Percentiles rank a stretch among this genome's conserved stretches.
These are phyloP conservation scores for Microbotryum lychnidis-dioicae DNA, from an alignment of 1,284 basidiomycete species.

Conservation along the genomic window DNA sequence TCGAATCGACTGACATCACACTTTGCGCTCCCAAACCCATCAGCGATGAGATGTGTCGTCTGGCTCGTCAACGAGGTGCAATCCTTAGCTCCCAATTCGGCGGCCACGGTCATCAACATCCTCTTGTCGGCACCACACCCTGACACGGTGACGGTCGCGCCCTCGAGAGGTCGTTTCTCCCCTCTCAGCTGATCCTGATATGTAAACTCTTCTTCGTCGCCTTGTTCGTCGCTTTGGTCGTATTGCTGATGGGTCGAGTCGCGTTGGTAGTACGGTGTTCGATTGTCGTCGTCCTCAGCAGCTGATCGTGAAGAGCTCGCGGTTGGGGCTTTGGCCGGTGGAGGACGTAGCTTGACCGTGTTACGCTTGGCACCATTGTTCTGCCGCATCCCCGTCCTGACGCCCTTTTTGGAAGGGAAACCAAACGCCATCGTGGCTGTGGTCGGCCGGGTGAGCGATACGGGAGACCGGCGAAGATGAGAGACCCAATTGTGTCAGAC, in stretches of 20 bases:
- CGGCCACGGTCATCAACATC: constrained; percentile 57
- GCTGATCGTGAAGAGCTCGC: constrained; percentile 51
- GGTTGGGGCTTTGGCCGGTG: constrained; percentile 1
- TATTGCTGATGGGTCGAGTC: constrained; percentile 39
- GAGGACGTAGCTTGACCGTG: constrained; percentile 11
- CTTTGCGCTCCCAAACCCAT: constrained; percentile 62
- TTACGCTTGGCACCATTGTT: constrained; percentile 16
- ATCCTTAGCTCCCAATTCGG: constrained; percentile 62
- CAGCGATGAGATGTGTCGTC: constrained; percentile 69
- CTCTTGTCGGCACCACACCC: constrained; percentile 11
- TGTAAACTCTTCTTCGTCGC: constrained; percentile 32
- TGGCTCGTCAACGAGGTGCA: constrained; percentile 62
- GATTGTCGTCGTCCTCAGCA: constrained; percentile 36
- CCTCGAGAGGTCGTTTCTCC: constrained; percentile 53
- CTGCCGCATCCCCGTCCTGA: constrained; percentile 24
- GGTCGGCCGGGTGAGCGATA: too few species aligned
- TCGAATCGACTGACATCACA: constrained; percentile 49
- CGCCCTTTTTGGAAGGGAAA: too few species aligned
- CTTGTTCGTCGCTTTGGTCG: constrained; percentile 16
- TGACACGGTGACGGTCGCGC: constrained; percentile 51
- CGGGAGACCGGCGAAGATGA: too few species aligned
- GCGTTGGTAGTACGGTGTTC: constrained; percentile 36
- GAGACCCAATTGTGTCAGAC: too few species aligned
- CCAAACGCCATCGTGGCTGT: too few species aligned
- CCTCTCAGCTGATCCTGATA: constrained; percentile 16